These are phyloP conservation scores for Ceratocystis ficicola DNA, from an alignment of 2,329 filamentous ascomycete genomes.

Conservation along the genomic window DNA sequence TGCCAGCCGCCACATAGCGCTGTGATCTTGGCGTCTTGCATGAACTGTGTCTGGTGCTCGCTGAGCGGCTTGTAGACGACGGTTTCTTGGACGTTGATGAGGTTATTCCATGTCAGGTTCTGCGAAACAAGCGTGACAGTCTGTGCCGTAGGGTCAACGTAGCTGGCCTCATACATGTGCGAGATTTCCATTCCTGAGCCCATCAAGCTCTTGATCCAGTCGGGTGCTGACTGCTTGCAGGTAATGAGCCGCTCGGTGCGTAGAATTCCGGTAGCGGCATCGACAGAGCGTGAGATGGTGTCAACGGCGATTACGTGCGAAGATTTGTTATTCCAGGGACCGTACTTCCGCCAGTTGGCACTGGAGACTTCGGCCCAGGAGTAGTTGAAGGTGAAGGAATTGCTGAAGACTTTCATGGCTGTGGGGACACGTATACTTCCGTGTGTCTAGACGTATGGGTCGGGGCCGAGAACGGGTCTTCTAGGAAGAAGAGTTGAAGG, in stretches of 20 bases:
- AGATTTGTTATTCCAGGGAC: slow-evolving; percentile 97
- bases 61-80: slow-evolving; percentile 63
- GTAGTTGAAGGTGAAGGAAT: slow-evolving; percentile 83
- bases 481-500: neutral
- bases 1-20: slow-evolving; percentile 95
- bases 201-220: slow-evolving; percentile 70
- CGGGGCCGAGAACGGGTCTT: neutral
- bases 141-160: slow-evolving; percentile 71
- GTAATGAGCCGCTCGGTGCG: slow-evolving; percentile 52
- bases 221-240: slow-evolving; percentile 53
- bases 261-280: slow-evolving; percentile 46
- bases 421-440: slow-evolving; percentile 23
- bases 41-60: slow-evolving; percentile 59
- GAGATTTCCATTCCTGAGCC: slow-evolving; percentile 63
- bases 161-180: slow-evolving; percentile 89
- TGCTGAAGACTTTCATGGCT: slow-evolving; percentile 90
- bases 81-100: slow-evolving; percentile 85
- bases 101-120: slow-evolving; percentile 85
- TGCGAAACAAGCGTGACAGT: slow-evolving; percentile 94
- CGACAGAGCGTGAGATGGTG: slow-evolving; percentile 61
- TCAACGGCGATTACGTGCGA: slow-evolving; percentile 93
- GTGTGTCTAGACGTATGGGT: neutral
- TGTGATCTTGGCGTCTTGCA: slow-evolving; percentile 83
- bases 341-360: slow-evolving; percentile 98
- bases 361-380: slow-evolving; percentile 97